Evolutionary conservation across 495 filamentous ascomycete species (phyloP), one percentile per base, ranked within the genome.

Genomic region (Thermothielavioides terrestris): DNA sequence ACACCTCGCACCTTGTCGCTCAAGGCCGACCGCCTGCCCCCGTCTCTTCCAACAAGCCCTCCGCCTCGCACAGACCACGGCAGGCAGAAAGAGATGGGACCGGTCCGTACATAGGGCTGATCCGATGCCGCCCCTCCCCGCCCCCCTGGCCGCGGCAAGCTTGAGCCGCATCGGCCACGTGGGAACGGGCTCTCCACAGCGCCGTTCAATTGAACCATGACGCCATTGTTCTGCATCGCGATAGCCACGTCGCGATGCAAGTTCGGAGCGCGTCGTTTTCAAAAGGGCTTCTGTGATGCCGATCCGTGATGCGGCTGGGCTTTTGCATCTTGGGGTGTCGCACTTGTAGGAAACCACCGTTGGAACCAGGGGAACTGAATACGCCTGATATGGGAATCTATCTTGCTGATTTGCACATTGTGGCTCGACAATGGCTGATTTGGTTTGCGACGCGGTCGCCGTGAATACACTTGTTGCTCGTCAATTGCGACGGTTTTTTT

Each of bases 141-240:
- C 11, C 10, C 36, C 37, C 22, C 51, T 38, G 52, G 23, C 22
- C 23, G 36, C 42, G 42, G 21, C n/a, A 25, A n/a, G 14, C 34
- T 60, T 54, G 61, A 62, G 59, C 62, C 59, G 59, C 59, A 63
- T 56, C 52, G 43, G 35, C 54, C 59, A 59, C 53, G 56, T 59
- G 57, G 38, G 36, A 50, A 48, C 34, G 9, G 49, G 50, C 55
- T 57, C 60, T 49, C 54, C 62, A 58, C 59, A 60, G 48, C 53
- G 48, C 55, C 34, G 36, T 40, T 35, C 42, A 39, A 36, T 26
- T 6, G 23, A 28, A 15, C 31, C 56, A 63, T 65, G 62, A 65
- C 62, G 62, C 47, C 62, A 65, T 55, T 54, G 46, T 30, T 41
- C 37, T 35, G 32, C 39, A 38, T 41, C 27, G 26, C 58, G 40